Base-by-base conservation (phyloP, 768 basidiomycete genomes). In the Hygrophorus russula region DNA sequence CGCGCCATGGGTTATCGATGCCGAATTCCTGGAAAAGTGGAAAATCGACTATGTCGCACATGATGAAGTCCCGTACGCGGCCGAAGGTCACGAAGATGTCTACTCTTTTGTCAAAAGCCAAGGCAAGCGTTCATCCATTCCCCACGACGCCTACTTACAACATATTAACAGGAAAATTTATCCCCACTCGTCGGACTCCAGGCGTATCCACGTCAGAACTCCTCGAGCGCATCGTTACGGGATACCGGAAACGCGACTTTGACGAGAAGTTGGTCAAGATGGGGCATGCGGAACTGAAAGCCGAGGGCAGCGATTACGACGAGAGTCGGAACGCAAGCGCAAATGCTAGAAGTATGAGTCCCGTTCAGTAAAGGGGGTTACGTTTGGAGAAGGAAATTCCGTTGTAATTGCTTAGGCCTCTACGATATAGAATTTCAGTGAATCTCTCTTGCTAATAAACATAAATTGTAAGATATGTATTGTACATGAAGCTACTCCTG, bases 11-110 rank as follows among this genome's bases (percentile, higher is more conserved):
- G 67, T 89, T 32, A 69, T 98, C 46, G 78, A 82, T 51, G 68
- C 82, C 44, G 80, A 71, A 0, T 99, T 96, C 59, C 50, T 98
- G 17, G 74, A 86, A 36, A 82, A 82, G 60, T 79, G 86, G 59
- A 59, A 82, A 60, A 94, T 99, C 49, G 96, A 99, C 59, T 99
- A 97, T 54, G 83, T 98, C 36, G 93, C 93, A 2, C 96, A 99
- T 53, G 96, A 99, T 55, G 93, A 97, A 55, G 78, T 74, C 41
- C 88, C 91, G 0, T 98, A 98, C 53, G 73, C 73, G 2, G 69
- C 78, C 20, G 76, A 70, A n/a, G 88, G 83, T 1, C 71, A 78
- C 39, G 79, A 84, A 24, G 96, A 99, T 59, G 86, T 93, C 0
- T 99, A 97, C 57, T 66, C 66, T 2, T 82, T 77, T 51, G 78